Evolutionary conservation across 2,329 filamentous ascomycete species (phyloP), one percentile per base, ranked within the genome.

Genomic region (Reticulascus tulasneorum): DNA sequence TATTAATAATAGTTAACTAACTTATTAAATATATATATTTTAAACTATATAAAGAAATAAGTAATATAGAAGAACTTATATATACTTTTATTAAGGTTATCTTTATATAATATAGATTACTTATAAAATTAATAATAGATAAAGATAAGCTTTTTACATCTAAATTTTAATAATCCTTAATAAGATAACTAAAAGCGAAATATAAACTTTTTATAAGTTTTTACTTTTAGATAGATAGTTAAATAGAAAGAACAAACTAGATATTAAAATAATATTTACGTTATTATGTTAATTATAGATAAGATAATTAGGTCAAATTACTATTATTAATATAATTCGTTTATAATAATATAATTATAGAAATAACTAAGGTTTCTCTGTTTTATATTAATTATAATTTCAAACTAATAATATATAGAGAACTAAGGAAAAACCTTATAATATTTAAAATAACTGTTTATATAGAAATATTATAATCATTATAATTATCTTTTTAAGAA

Each of bases 41-140:
- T 7, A 28, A 30, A 26, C 13, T 33, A 33, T 33, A 26, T 28
- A 37, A 25, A 27, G 23, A 33, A 33, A 44, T 30, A 16, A 30
- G 35, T 22, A 39, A 32, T 27, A 21, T 31, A 20, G 23, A 20
- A 26, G 7, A 22, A 16, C 38, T 35, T 35, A 23, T 27, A n/a
- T 15, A 21, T 20, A 33, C 24, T 26, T 32, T 22, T 30, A 15
- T 22, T 18, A 5, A 10, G 3, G 10, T 23, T n/a, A n/a, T n/a
- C n/a, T n/a, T n/a, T n/a, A n/a, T n/a, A n/a, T n/a, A n/a, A n/a
- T n/a, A n/a, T n/a, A n/a, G n/a, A n/a, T n/a, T n/a, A n/a, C n/a
- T n/a, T n/a, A n/a, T n/a, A n/a, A n/a, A n/a, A n/a, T n/a, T n/a
- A n/a, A n/a, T n/a, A n/a, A n/a, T n/a, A n/a, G n/a, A n/a, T n/a